phyloP scores from a whole-genome alignment of 2,329 filamentous ascomycete species.

The Colletotrichum falcatum region DNA sequence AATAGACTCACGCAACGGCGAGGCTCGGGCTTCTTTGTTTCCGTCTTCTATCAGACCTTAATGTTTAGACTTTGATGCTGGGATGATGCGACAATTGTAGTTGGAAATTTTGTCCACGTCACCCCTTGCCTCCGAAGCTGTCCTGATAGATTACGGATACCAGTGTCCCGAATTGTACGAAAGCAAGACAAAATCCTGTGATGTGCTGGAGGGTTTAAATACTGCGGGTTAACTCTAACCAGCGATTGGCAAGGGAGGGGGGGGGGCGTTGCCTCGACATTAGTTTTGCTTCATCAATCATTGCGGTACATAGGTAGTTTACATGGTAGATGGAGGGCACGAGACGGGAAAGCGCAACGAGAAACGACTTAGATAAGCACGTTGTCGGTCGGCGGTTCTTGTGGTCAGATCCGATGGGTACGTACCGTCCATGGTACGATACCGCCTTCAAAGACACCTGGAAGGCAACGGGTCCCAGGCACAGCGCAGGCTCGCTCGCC shows the following conservation, averaged over 20 bases:
- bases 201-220: background rate
- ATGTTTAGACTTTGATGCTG: background rate
- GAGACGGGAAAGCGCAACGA: background rate
- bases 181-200: background rate
- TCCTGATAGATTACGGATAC: background rate
- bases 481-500: conserved; percentile 9
- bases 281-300: background rate
- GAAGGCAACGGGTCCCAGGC: conserved; percentile 11
- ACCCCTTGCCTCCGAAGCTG: background rate
- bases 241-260: background rate
- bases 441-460: conserved; percentile 7
- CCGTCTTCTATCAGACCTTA: background rate
- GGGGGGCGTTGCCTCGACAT: background rate
- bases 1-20: background rate
- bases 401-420: background rate
- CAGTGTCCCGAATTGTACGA: background rate
- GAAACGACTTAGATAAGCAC: background rate
- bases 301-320: background rate
- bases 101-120: background rate
- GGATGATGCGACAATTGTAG: background rate
- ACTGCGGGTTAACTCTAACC: background rate
- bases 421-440: conserved; percentile 27
- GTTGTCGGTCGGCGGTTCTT: background rate
- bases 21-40: conserved; percentile 20
- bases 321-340: background rate